Conservation (phyloP, 768 basidiomycete genomes). For the Naganishia kalamii region DNA sequence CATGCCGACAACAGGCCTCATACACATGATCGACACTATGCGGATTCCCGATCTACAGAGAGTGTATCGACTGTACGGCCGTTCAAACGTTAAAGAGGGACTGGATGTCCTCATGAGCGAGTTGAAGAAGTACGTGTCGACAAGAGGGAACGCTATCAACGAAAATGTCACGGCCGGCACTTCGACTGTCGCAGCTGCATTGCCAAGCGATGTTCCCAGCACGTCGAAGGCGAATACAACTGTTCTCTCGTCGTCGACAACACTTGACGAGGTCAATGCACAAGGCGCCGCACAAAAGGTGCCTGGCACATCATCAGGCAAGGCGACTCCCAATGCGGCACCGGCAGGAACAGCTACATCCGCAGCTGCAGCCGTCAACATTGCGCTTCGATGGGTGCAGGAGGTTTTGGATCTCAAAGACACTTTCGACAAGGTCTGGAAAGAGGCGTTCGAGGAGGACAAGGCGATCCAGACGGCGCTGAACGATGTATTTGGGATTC, state of each 20-base stretch:
- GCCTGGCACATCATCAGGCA: background rate
- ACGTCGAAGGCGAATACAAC: slow-evolving; percentile 53
- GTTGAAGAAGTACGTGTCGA: slow-evolving; percentile 64
- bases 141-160: slow-evolving; percentile 74
- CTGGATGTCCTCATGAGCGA: slow-evolving; percentile 59
- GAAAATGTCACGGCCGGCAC: slow-evolving; percentile 28
- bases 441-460: slow-evolving; percentile 63
- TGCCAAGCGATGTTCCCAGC: background rate
- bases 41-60: slow-evolving; percentile 69
- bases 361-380: slow-evolving; percentile 49
- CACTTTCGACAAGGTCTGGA: slow-evolving; percentile 73
- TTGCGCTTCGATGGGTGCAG: slow-evolving; percentile 88
- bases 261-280: background rate
- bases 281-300: slow-evolving; percentile 9
- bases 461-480: slow-evolving; percentile 70
- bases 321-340: background rate
- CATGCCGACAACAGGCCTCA: slow-evolving; percentile 76
- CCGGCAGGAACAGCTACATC: slow-evolving; percentile 18
- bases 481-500: slow-evolving; percentile 70
- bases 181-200: slow-evolving; percentile 31
- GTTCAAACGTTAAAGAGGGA: slow-evolving; percentile 59
- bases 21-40: slow-evolving; percentile 76
- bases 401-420: slow-evolving; percentile 86
- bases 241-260: slow-evolving; percentile 40
- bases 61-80: slow-evolving; percentile 67